A percentile compares a stretch with the other conserved stretches of the same genome.
Conservation (phyloP, 176 grass and related monocot species). For the Tuctoria greenei region DNA sequence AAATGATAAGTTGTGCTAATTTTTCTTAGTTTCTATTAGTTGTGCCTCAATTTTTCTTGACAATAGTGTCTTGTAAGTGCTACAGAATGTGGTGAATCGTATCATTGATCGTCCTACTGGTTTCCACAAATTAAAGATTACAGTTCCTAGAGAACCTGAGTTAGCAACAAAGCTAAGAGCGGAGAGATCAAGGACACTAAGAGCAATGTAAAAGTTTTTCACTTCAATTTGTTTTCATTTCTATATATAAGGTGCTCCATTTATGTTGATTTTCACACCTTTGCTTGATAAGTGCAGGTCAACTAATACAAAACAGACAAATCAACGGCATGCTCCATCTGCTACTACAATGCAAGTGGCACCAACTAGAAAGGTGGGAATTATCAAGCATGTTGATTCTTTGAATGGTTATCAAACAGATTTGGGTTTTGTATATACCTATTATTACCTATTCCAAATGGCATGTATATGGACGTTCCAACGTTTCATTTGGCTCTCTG, state of each 20-base stretch:
- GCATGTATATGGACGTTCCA: constrained; percentile 3
- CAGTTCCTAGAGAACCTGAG: constrained; percentile 73
- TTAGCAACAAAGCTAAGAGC: constrained; percentile 75
- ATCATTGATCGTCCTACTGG: constrained; percentile 26
- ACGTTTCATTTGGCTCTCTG: background rate
- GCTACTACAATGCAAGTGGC: constrained; percentile 21
- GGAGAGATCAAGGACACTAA: constrained; percentile 59
- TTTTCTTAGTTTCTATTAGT: background rate
- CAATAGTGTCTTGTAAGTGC: constrained; percentile 7
- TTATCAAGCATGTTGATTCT: background rate
- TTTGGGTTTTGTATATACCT: background rate
- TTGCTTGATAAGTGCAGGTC: constrained; percentile 53
- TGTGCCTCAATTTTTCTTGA: constrained; percentile 21
- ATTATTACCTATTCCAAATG: constrained; percentile 13
- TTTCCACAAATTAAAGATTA: constrained; percentile 53
- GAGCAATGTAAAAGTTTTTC: constrained; percentile 61
- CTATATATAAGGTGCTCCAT: constrained; percentile 20
- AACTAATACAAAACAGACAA: constrained; percentile 44
- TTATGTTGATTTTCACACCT: constrained; percentile 15
- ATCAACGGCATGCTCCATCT: constrained; percentile 20
- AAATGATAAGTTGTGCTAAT: background rate
- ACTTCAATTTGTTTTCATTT: constrained; percentile 31
- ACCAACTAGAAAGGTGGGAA: constrained; percentile 52
- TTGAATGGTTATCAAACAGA: constrained; percentile 24
- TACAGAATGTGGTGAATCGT: constrained; percentile 31